Conservation (phyloP, 2,329 filamentous ascomycete genomes). For the Penicillium hordei region DNA sequence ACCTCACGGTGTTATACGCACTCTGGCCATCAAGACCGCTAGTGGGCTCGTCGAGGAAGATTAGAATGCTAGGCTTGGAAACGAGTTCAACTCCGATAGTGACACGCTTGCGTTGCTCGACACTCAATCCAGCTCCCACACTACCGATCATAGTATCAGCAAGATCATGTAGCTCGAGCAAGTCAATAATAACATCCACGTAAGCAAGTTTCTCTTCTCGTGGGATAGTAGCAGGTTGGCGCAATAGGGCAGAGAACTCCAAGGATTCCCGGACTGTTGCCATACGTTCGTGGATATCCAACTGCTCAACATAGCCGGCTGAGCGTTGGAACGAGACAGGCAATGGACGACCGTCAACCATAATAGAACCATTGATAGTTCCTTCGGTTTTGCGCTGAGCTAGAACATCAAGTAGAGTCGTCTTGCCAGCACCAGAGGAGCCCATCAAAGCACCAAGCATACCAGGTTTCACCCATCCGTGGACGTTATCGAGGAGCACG, state of each 20-base stretch:
- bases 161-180: conserved; percentile 63
- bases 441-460: conserved; percentile 76
- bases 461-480: conserved; percentile 75
- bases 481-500: conserved; percentile 64
- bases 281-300: conserved; percentile 66
- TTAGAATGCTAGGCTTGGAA: conserved; percentile 64
- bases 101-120: conserved; percentile 67
- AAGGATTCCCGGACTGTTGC: conserved; percentile 66
- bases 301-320: conserved; percentile 68
- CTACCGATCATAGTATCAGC: conserved; percentile 61
- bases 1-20: conserved; percentile 65
- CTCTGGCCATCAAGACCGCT: conserved; percentile 67
- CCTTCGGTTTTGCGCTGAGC: conserved; percentile 68
- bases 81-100: conserved; percentile 72
- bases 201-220: conserved; percentile 62
- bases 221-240: conserved; percentile 55
- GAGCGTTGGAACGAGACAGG: conserved; percentile 63
- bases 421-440: conserved; percentile 74
- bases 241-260: conserved; percentile 64
- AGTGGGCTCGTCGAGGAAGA: conserved; percentile 71
- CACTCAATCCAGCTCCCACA: conserved; percentile 50
- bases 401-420: conserved; percentile 70
- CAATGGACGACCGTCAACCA: conserved; percentile 63
- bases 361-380: conserved; percentile 62
- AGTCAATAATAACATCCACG: conserved; percentile 63